Percentiles rank a stretch among this genome's conserved stretches.
These are phyloP conservation scores for Candida tibetensis DNA, from an alignment of 805 yeast genomes.

Conservation along the genomic window DNA sequence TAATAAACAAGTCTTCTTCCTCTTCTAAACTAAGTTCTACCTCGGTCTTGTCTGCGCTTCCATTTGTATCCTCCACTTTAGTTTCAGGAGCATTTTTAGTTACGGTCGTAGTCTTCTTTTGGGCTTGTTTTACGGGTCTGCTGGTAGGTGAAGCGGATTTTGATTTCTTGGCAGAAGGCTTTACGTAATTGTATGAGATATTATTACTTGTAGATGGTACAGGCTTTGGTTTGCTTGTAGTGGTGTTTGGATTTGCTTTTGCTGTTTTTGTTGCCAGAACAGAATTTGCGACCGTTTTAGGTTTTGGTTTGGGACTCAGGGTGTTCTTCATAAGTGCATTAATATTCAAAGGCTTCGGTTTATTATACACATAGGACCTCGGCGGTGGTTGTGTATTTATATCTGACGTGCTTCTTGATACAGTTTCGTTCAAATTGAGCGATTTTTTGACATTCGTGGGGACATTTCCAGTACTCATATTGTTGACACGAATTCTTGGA, in stretches of 20 bases:
- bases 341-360: slow-evolving; percentile 40
- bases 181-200: slow-evolving; percentile 15
- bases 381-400: slow-evolving; percentile 10
- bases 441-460: background rate
- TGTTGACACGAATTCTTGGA: background rate
- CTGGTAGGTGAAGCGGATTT: slow-evolving; percentile 2
- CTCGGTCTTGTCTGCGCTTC: slow-evolving; percentile 6
- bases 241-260: slow-evolving; percentile 1
- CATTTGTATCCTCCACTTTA: slow-evolving; percentile 1
- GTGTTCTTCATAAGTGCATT: slow-evolving; percentile 29
- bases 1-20: slow-evolving; percentile 39
- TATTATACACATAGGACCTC: slow-evolving; percentile 31
- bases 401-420: slow-evolving; percentile 25
- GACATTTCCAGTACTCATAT: background rate
- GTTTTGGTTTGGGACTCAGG: slow-evolving; percentile 9
- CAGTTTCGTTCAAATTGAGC: background rate
- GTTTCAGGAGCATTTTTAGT: background rate
- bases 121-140: slow-evolving; percentile 1
- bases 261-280: slow-evolving; percentile 7
- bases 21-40: slow-evolving; percentile 6
- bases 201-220: slow-evolving; percentile 5
- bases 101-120: background rate
- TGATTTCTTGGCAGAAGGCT: slow-evolving; percentile 5
- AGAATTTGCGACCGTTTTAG: slow-evolving; percentile 5
- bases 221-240: slow-evolving; percentile 5